Evolutionary conservation across 2,329 filamentous ascomycete genomes (phyloP), one percentile per base, ranked within the genome.

Genomic region (Fusarium marasasianum): DNA sequence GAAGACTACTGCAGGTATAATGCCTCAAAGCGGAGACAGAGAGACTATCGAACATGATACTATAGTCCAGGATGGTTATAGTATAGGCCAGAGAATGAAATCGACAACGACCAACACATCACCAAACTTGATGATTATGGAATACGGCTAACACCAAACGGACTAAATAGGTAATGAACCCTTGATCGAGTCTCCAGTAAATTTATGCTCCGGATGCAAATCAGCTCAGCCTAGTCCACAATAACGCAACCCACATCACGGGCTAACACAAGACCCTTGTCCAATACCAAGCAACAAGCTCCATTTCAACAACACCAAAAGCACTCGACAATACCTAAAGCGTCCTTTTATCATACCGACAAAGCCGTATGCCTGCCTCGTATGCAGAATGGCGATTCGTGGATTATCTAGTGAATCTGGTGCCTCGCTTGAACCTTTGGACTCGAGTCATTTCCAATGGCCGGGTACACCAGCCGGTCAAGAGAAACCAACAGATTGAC

Each of bases 111-210:
- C 35, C 18, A 22, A 33, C 22, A n/a, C 18, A 24, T 43, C 37
- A 56, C 35, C 12, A 55, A 55, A 54, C 35, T 54, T 44, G 38
- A 17, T 43, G 24, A 38, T 29, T 9, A 11, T 26, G 51, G 29
- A 53, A 8, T 38, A 24, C 35, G 31, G 44, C 60, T 63, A 59
- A 63, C 4, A 63, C 60, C n/a, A 5, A 59, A 60, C 4, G 35
- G 44, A 50, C 61, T 41, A 60, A 60, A 35, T 43, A 63, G 54
- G 61, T 4, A 63, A 37, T 50, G 54, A 40, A 63, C 61, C 54
- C 61, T 63, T 59, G 35, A 48, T 48, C 6, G 17, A 44, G 31
- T 53, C 38, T 37, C 48, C 59, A 62, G 26, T 40, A 50, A 50
- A 50, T 37, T 31, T 29, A 50, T 55, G 47, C 29, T 48, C 37